Percentiles rank a stretch among this genome's conserved stretches.
Evolutionary conservation across 371 early-diverging fungal species (phyloP).

Genomic region (Actinomucor elegans): DNA sequence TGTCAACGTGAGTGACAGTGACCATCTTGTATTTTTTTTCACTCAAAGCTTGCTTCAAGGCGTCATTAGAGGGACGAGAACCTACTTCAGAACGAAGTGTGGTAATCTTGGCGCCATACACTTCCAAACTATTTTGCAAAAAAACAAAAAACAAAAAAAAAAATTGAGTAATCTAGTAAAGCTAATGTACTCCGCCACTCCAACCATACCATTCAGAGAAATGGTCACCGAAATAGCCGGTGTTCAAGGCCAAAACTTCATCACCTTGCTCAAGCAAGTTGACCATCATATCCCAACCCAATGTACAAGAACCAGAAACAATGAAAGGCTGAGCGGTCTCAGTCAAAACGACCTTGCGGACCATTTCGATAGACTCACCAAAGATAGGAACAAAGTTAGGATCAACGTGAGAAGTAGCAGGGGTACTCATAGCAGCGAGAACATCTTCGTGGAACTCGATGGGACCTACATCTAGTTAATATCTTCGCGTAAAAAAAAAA

Average conservation of each 20-base stretch:
- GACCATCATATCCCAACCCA: constrained; percentile 94
- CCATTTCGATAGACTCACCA: constrained; percentile 83
- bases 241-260: constrained; percentile 86
- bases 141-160: background rate
- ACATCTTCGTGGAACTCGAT: constrained; percentile 93
- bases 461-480: constrained; percentile 59
- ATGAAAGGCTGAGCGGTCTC: constrained; percentile 92
- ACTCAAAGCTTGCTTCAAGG: constrained; percentile 52
- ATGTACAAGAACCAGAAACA: constrained; percentile 90
- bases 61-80: constrained; percentile 63
- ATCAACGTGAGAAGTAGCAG: constrained; percentile 92
- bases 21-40: constrained; percentile 78
- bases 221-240: constrained; percentile 96
- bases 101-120: constrained; percentile 87
- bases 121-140: constrained; percentile 59
- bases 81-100: constrained; percentile 71
- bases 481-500: background rate
- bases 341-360: constrained; percentile 79
- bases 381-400: constrained; percentile 87
- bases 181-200: background rate
- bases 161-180: too few species aligned
- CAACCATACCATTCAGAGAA: constrained; percentile 84
- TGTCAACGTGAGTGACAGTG: constrained; percentile 95
- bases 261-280: constrained; percentile 92
- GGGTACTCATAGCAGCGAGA: constrained; percentile 85